Percentiles rank a stretch among this genome's conserved stretches.
phyloP scores from a whole-genome alignment of 495 filamentous ascomycete species.

The Chaetomium fimeti region DNA sequence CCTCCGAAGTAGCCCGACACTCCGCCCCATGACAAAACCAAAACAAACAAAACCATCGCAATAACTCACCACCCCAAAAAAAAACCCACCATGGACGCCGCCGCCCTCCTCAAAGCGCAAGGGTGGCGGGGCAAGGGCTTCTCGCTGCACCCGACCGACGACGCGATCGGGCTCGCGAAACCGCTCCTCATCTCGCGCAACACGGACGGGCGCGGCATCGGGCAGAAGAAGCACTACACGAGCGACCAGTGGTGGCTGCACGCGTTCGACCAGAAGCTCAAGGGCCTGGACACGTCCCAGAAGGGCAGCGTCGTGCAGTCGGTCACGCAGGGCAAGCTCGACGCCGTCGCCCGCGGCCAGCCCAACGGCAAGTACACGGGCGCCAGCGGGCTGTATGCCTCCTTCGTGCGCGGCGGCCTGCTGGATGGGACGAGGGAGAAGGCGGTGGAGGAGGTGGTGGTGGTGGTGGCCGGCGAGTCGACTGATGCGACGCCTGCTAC shows the following conservation, averaged over 20 bases:
- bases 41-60: background rate
- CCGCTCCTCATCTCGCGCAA: slow-evolving; percentile 69
- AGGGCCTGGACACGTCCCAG: slow-evolving; percentile 61
- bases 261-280: slow-evolving; percentile 75
- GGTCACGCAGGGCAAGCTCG: slow-evolving; percentile 50
- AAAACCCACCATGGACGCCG: slow-evolving; percentile 30
- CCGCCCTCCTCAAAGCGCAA: slow-evolving; percentile 59
- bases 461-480: slow-evolving; percentile 21
- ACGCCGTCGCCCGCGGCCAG: slow-evolving; percentile 45
- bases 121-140: slow-evolving; percentile 78
- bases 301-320: slow-evolving; percentile 51
- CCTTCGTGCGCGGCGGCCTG: slow-evolving; percentile 73
- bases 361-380: slow-evolving; percentile 48
- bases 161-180: slow-evolving; percentile 62
- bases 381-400: slow-evolving; percentile 67
- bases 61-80: background rate
- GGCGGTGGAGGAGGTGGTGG: slow-evolving; percentile 9
- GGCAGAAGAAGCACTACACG: slow-evolving; percentile 61
- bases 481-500: slow-evolving; percentile 23
- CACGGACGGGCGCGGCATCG: slow-evolving; percentile 66
- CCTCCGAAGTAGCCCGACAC: background rate
- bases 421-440: slow-evolving; percentile 59
- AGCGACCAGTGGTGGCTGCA: slow-evolving; percentile 78
- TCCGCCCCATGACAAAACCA: background rate
- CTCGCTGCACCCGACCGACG: slow-evolving; percentile 65